Base-by-base conservation (phyloP, 2,329 filamentous ascomycete genomes). In the Coniochaeta hoffmannii region DNA sequence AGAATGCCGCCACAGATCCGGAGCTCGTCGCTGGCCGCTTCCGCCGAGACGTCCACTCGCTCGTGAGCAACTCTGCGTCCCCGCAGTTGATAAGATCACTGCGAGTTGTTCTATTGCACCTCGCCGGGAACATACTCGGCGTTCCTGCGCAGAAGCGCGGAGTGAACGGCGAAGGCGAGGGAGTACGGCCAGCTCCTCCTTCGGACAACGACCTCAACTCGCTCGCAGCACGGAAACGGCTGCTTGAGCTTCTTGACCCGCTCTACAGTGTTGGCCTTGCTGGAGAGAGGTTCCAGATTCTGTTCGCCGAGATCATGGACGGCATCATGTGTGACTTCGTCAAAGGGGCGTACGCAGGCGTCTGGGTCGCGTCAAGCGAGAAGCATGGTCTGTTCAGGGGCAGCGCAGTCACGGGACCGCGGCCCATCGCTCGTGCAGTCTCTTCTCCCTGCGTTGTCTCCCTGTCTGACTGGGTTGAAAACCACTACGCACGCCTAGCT, bases 221-320 rank as follows among this genome's bases (percentile, higher is more conserved):
- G 10, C 66, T 73, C 2, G 68, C 62, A 53, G 74, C 79, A 56
- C 74, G 76, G 34, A 71, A 75, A 31, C 77, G 81, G 52, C 70
- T 89, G 50, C 68, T 82, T 30, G 66, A 75, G 38, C 69, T 89
- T 17, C 72, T 88, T 1, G 76, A 80, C 51, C 79, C 81, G 9
- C 71, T 91, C 15, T 73, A 79, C 60, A 76, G 80, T 50, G 82
- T 90, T 22, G 88, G 88, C 0, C 71, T 91, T 17, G 84, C 84
- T 1, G 86, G 86, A 26, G 84, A 88, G 63, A 76, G 74, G 51
- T 88, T 88, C 53, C 85, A 90, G 64, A 79, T 87, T 30, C 74
- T 88, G 34, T 86, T 90, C 63, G 88, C 87, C 15, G 83, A 87
- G 66, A 77, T 87, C 26, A 85, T 90, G 76, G 79, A 90, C 64